A percentile compares a stretch with the other conserved stretches of the same genome.
phyloP scores from a whole-genome alignment of 2,329 filamentous ascomycete genomes.

The Stachybotrys chartarum region DNA sequence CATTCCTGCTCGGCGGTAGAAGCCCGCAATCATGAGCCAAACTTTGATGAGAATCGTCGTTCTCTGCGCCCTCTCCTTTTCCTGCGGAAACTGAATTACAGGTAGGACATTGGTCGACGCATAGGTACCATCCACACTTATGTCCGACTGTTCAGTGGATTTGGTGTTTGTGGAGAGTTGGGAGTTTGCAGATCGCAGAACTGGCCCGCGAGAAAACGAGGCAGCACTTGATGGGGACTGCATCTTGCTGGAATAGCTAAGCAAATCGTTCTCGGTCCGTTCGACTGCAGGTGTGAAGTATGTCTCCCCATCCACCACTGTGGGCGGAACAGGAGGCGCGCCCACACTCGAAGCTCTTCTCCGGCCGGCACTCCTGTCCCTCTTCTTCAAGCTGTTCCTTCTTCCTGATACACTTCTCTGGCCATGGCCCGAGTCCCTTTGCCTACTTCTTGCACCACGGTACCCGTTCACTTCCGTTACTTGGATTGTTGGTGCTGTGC shows the following conservation, averaged over 20 bases:
- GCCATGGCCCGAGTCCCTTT: slow-evolving; percentile 23
- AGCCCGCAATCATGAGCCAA: slow-evolving; percentile 83
- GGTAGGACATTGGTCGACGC: slow-evolving; percentile 42
- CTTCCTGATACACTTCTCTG: slow-evolving; percentile 39
- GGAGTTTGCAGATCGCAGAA: slow-evolving; percentile 38
- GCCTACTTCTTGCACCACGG: slow-evolving; percentile 23
- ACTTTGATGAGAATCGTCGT: slow-evolving; percentile 61
- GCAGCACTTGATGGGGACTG: slow-evolving; percentile 28
- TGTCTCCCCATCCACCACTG: slow-evolving; percentile 41
- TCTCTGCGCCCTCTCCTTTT: slow-evolving; percentile 42
- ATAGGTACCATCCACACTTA: slow-evolving; percentile 31
- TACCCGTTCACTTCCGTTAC: slow-evolving; percentile 59
- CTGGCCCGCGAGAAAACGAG: slow-evolving; percentile 35
- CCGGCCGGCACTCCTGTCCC: slow-evolving; percentile 42
- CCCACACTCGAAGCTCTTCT: slow-evolving; percentile 37
- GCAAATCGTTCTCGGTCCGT: slow-evolving; percentile 32
- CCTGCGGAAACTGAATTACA: slow-evolving; percentile 46
- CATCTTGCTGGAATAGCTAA: slow-evolving; percentile 32
- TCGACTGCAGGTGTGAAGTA: slow-evolving; percentile 43
- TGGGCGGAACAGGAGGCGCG: slow-evolving; percentile 28
- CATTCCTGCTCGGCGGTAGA: slow-evolving; percentile 78
- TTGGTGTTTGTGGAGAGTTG: slow-evolving; percentile 33
- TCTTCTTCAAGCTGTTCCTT: slow-evolving; percentile 46
- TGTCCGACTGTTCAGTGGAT: slow-evolving; percentile 31
- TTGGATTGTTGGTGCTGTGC: slow-evolving; percentile 62